Percentiles rank a stretch among this genome's conserved stretches.
Conservation (phyloP, 495 filamentous ascomycete genomes). For the Gamarada debralockiae region DNA sequence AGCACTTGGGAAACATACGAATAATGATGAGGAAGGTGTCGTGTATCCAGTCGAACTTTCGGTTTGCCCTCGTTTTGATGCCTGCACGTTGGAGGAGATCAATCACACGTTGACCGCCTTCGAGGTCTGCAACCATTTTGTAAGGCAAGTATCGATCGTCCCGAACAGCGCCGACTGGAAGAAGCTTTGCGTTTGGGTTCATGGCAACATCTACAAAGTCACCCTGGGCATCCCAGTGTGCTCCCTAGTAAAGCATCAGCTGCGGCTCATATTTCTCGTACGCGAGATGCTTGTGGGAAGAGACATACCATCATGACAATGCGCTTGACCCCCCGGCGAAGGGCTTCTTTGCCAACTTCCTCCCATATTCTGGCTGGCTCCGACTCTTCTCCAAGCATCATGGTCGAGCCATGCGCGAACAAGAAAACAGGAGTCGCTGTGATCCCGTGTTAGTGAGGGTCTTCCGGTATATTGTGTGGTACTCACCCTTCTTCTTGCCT, state of each 20-base stretch:
- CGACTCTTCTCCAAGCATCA: conserved; percentile 62
- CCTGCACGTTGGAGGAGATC: conserved; percentile 38
- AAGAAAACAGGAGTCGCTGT: conserved; percentile 55
- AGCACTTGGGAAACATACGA: conserved; percentile 54
- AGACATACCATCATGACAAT: conserved; percentile 57
- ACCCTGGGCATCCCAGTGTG: conserved; percentile 52
- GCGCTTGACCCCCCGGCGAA: conserved; percentile 50
- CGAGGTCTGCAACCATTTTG: conserved; percentile 49
- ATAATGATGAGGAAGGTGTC: conserved; percentile 61
- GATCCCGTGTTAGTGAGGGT: no score
- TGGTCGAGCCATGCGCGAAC: conserved; percentile 65
- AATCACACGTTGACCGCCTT: conserved; percentile 40
- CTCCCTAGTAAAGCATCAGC: conserved; percentile 46
- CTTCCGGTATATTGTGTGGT: no score
- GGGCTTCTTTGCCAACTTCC: conserved; percentile 54
- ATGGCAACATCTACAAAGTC: conserved; percentile 49
- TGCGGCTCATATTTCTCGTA: background rate
- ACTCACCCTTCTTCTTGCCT: no score
- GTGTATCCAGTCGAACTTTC: conserved; percentile 59
- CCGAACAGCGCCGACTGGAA: conserved; percentile 55
- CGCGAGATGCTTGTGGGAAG: background rate
- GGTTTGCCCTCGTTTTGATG: conserved; percentile 44
- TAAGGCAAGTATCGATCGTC: conserved; percentile 55
- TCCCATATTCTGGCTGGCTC: conserved; percentile 57
- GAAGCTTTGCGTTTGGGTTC: conserved; percentile 51